phyloP scores from a whole-genome alignment of 495 filamentous ascomycete genomes.

The Recurvomyces mirabilis region DNA sequence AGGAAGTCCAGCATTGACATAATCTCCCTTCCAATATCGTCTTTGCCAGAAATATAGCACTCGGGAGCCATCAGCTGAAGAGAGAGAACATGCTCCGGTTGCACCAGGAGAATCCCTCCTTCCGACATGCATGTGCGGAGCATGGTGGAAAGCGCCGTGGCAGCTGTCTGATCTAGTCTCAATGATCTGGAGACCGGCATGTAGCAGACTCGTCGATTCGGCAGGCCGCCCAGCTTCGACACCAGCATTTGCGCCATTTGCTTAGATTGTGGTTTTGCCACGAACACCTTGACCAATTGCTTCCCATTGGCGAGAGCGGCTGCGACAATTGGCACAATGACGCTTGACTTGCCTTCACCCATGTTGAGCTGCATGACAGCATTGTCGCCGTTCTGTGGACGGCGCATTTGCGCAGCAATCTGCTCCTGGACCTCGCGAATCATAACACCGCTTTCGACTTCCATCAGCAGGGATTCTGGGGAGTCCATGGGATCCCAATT shows the following conservation, averaged over 20 bases:
- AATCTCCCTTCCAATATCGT: constrained; percentile 13
- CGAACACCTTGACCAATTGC: constrained; percentile 46
- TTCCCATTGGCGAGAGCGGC: constrained; percentile 42
- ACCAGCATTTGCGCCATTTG: constrained; percentile 55
- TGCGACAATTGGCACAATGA: constrained; percentile 56
- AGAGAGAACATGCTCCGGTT: constrained; percentile 62
- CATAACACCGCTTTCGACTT: constrained; percentile 51
- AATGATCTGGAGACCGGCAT: constrained; percentile 52
- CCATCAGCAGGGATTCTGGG: constrained; percentile 48
- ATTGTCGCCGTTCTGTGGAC: constrained; percentile 36
- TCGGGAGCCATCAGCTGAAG: constrained; percentile 58
- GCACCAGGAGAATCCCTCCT: constrained; percentile 46
- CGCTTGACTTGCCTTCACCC: constrained; percentile 63
- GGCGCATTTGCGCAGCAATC: constrained; percentile 48
- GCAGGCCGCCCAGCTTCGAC: constrained; percentile 47
- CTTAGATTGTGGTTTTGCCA: constrained; percentile 48
- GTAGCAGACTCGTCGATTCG: constrained; percentile 46
- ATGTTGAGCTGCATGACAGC: constrained; percentile 49
- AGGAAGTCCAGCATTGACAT: constrained; percentile 22
- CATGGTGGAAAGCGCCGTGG: constrained; percentile 28
- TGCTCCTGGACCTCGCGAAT: constrained; percentile 50
- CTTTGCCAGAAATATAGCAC: constrained; percentile 23
- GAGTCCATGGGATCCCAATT: constrained; percentile 41
- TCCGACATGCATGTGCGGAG: constrained; percentile 36
- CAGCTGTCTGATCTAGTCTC: constrained; percentile 23